Conservation (phyloP, 306 rosid genomes). For the Begonia masoniana region DNA sequence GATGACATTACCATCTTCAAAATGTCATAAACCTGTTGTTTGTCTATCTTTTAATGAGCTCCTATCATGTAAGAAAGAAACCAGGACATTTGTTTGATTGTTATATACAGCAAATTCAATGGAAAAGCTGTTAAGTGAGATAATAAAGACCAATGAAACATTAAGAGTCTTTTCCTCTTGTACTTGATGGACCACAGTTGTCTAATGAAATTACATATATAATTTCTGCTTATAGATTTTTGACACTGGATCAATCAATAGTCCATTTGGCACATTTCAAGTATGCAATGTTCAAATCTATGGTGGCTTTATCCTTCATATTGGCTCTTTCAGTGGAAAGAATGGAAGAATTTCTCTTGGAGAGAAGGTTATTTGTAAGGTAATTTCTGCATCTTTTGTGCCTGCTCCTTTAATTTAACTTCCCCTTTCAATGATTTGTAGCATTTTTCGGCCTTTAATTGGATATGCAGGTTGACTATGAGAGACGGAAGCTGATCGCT, state of each 20-base stretch:
- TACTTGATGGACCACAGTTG: background rate
- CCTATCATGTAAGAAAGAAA: too few species aligned
- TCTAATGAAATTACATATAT: too few species aligned
- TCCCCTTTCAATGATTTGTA: background rate
- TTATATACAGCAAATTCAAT: too few species aligned
- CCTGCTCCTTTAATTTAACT: background rate
- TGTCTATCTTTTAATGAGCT: too few species aligned
- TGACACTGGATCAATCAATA: conserved; percentile 79
- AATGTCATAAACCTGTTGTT: too few species aligned
- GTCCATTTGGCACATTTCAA: conserved; percentile 43
- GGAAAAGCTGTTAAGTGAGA: too few species aligned
- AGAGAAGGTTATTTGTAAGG: conserved; percentile 75
- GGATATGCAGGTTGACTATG: conserved; percentile 68
- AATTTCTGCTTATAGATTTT: conserved; percentile 40
- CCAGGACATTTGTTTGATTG: too few species aligned
- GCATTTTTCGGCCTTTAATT: background rate
- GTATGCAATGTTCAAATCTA: conserved; percentile 72
- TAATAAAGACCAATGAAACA: too few species aligned
- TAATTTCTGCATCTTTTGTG: conserved; percentile 12
- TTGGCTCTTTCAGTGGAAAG: conserved; percentile 49
- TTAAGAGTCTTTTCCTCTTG: conserved; percentile 2
- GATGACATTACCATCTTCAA: too few species aligned
- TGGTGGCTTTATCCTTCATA: conserved; percentile 86
- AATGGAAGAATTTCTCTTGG: conserved; percentile 50
- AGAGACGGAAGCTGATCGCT: conserved; percentile 67